A percentile compares a stretch with the other conserved stretches of the same genome.
phyloP scores from a whole-genome alignment of 768 basidiomycete genomes.

The Leccinum imitatum region DNA sequence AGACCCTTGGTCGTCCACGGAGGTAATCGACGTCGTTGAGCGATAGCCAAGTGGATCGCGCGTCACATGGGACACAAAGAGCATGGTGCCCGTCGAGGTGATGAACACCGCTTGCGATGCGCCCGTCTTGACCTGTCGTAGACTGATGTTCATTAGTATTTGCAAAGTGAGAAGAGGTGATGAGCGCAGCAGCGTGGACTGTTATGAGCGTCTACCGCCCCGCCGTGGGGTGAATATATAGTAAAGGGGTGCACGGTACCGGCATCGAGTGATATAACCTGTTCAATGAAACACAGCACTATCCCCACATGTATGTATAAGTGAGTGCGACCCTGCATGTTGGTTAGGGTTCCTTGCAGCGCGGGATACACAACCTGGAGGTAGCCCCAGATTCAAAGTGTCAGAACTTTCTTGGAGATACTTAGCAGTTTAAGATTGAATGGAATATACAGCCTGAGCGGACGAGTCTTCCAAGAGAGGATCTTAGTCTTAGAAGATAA shows the following conservation, averaged over 20 bases:
- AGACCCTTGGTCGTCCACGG: slow-evolving; percentile 10
- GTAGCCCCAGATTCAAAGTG: neutral
- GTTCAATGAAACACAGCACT: slow-evolving; percentile 1
- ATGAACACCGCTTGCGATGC: slow-evolving; percentile 15
- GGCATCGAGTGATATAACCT: neutral
- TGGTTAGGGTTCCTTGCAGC: neutral
- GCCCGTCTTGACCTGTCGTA: slow-evolving; percentile 14
- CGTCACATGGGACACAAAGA: slow-evolving; percentile 11
- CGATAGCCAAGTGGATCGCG: neutral
- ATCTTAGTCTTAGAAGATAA: too few relatives aligned
- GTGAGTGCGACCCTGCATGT: neutral
- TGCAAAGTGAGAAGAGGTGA: neutral
- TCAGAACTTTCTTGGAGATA: neutral
- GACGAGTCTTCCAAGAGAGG: neutral
- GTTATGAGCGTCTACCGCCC: neutral
- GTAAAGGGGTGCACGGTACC: neutral
- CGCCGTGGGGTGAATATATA: neutral
- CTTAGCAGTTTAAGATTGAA: neutral
- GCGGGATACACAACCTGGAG: neutral
- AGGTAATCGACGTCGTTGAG: slow-evolving; percentile 13
- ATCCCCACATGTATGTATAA: neutral
- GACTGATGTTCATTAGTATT: slow-evolving; percentile 19
- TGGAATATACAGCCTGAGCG: neutral
- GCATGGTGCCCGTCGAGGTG: slow-evolving; percentile 16
- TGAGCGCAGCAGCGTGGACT: neutral